These are phyloP conservation scores for Fusarium scirpi DNA, from an alignment of 2,329 filamentous ascomycete genomes.

Conservation along the genomic window DNA sequence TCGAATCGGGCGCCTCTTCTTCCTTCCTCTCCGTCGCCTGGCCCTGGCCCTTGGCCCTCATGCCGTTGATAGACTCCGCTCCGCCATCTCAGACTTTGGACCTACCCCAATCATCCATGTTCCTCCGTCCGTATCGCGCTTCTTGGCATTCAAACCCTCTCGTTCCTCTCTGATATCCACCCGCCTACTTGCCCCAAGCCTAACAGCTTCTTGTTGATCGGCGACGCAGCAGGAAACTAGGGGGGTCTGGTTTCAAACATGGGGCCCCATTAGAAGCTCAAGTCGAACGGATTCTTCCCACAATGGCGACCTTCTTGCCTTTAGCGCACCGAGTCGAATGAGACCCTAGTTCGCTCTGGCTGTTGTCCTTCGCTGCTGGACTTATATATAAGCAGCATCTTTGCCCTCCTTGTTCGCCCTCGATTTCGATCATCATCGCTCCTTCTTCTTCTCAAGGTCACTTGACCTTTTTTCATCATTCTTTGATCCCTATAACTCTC, in stretches of 20 bases:
- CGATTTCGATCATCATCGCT: constrained; percentile 17
- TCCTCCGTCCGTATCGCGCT: constrained; percentile 41
- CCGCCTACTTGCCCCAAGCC: constrained; percentile 9
- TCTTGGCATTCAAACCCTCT: constrained; percentile 38
- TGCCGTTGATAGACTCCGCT: constrained; percentile 25
- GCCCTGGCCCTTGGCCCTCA: constrained; percentile 21
- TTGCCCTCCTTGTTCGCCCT: constrained; percentile 14
- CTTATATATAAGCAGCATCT: constrained; percentile 38
- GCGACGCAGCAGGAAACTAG: constrained; percentile 25
- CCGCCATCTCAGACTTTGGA: constrained; percentile 29
- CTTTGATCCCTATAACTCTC: constrained; percentile 16
- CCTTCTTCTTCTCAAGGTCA: constrained; percentile 33
- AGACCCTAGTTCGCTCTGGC: constrained; percentile 11
- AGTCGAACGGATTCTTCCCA: constrained; percentile 17
- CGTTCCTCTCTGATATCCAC: constrained; percentile 22
- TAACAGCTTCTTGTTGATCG: constrained; percentile 30
- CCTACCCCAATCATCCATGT: constrained; percentile 43
- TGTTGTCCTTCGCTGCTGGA: constrained; percentile 10
- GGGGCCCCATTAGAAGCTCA: constrained; percentile 9
- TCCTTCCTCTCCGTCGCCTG: constrained; percentile 17
- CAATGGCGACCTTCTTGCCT: constrained; percentile 13
- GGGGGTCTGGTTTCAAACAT: constrained; percentile 15
- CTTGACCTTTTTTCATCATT: constrained; percentile 31
- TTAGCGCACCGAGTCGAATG: background rate
- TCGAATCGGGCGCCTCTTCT: constrained; percentile 32